phyloP scores from a whole-genome alignment of 2,329 filamentous ascomycete species.

The Penicillium verrucosum region DNA sequence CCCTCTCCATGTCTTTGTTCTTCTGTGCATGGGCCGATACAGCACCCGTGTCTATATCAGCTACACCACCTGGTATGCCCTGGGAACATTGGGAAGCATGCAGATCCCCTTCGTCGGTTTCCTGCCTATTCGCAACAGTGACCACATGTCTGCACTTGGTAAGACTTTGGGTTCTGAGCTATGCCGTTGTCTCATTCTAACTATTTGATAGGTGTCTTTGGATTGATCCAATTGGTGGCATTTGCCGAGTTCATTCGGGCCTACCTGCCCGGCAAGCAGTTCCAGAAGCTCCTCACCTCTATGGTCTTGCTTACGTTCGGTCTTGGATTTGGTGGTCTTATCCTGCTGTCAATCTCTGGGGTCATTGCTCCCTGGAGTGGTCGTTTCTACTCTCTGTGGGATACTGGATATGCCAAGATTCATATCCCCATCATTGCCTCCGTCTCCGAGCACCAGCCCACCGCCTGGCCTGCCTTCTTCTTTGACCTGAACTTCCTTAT shows the following conservation, averaged over 20 bases:
- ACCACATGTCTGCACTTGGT: conserved; percentile 97
- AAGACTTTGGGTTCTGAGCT: conserved; percentile 32
- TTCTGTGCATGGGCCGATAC: conserved; percentile 95
- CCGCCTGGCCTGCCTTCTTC: conserved; percentile 98
- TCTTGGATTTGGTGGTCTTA: conserved; percentile 70
- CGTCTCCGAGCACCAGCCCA: conserved; percentile 98
- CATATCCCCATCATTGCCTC: conserved; percentile 99
- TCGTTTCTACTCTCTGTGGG: conserved; percentile 98
- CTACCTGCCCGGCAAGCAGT: conserved; percentile 88
- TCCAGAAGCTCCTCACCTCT: conserved; percentile 80
- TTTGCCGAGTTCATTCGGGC: conserved; percentile 87
- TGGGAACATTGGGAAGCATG: conserved; percentile 96
- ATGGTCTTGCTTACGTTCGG: conserved; percentile 72
- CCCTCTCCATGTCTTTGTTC: conserved; percentile 86
- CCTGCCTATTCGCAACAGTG: conserved; percentile 90
- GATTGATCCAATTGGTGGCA: conserved; percentile 86
- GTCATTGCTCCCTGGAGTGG: conserved; percentile 97
- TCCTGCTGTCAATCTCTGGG: conserved; percentile 77
- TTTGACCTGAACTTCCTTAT: conserved; percentile 98
- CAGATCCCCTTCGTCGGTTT: conserved; percentile 99
- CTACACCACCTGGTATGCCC: conserved; percentile 96
- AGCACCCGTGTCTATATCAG: conserved; percentile 91
- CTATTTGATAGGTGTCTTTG: conserved; percentile 71
- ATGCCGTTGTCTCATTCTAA: conserved; percentile 20
- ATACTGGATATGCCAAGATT: conserved; percentile 97